Base-by-base conservation (phyloP, 768 basidiomycete species). In the Rhizopogon rudus region DNA sequence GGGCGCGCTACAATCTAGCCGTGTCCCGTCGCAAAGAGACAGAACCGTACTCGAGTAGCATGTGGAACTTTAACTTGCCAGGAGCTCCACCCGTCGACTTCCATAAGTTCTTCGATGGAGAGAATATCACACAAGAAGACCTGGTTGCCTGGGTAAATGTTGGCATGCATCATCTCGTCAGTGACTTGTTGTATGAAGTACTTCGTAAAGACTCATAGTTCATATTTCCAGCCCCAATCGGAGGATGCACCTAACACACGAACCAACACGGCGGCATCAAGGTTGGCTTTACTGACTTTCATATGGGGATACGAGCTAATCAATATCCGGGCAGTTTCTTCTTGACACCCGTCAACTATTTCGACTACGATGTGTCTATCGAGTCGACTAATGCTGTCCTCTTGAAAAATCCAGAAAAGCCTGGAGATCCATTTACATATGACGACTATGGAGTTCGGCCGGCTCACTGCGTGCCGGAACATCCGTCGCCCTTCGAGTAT, bases 71-170 rank as follows among this genome's bases (percentile, higher is more conserved):
- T 53, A 78, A 87, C 63, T 66, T 86, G 4, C 83, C 84, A 1
- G 83, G 80, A 1, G 60, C 60, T 5, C 82, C 82, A 5, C 68
- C 76, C 10, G 79, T 84, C 48, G 73, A 84, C 62, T 85, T 83
- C 65, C 77, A 82, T 67, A 74, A 76, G 41, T 84, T 84, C 69
- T 86, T 85, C 65, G 75, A 86, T 57, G 80, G 78, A 6, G 85
- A 87, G 68, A 80, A 76, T 54, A 74, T 87, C 45, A 78, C 77
- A 0, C 84, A 87, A 62, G 74, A 83, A 61, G 86, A 87, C 64
- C 66, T 87, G 12, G 84, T 86, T 3, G 78, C 79, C 16, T 87
- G 84, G 83, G 63, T 87, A 52, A 85, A 86, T 59, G 59, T 87
- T 40, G 86, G 85, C 20, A 86, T 76, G 71, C 85, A 87, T 65